These are phyloP conservation scores for Ganoderma boninense DNA, from an alignment of 1,284 basidiomycete species.

Conservation along the genomic window DNA sequence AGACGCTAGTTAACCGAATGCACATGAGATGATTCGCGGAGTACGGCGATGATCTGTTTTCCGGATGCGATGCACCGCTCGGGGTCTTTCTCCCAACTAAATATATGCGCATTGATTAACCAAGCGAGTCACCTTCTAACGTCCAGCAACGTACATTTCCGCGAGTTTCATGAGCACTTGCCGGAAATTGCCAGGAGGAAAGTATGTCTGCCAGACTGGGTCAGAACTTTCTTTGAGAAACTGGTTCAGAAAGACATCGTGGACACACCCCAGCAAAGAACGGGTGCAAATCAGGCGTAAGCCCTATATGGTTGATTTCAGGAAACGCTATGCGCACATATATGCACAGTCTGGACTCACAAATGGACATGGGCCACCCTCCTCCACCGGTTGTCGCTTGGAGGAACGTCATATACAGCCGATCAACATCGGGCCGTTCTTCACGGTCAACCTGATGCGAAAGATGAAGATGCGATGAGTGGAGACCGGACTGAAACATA, in stretches of 20 bases:
- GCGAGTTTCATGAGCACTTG: constrained; percentile 38
- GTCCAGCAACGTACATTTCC: constrained; percentile 30
- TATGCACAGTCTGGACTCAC: constrained; percentile 25
- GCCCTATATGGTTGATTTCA: constrained; percentile 30
- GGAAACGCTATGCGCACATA: neutral
- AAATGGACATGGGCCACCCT: constrained; percentile 55
- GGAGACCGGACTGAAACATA: neutral
- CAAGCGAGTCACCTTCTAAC: neutral
- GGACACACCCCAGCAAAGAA: constrained; percentile 49
- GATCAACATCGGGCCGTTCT: constrained; percentile 55
- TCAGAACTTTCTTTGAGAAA: neutral
- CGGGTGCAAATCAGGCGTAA: constrained; percentile 52
- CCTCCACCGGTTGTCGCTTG: constrained; percentile 52
- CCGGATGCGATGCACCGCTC: constrained; percentile 34
- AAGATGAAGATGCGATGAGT: neutral
- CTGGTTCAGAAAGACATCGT: neutral
- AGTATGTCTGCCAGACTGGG: constrained; percentile 44
- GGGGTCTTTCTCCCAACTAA: constrained; percentile 39
- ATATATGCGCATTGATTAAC: neutral
- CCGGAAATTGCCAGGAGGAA: constrained; percentile 42
- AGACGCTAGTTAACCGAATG: neutral
- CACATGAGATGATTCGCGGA: constrained; percentile 30
- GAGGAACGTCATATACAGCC: constrained; percentile 55
- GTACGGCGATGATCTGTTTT: constrained; percentile 34
- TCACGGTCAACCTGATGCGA: constrained; percentile 49